These are phyloP conservation scores for Ligustrum vulgare DNA, from an alignment of 257 asterid genomes.

Conservation along the genomic window DNA sequence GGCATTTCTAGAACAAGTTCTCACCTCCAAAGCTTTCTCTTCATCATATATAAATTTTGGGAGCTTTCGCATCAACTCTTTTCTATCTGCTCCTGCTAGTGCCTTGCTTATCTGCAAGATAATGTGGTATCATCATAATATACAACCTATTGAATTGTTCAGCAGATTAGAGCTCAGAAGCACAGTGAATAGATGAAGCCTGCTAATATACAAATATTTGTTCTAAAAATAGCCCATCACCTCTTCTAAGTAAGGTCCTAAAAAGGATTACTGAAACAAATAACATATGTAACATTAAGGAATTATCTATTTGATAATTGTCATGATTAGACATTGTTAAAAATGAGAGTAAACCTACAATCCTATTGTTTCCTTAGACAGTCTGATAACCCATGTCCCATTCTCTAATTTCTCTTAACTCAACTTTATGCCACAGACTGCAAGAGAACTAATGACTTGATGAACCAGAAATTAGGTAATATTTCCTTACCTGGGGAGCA, in stretches of 20 bases:
- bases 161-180: neutral
- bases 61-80: conserved; percentile 45
- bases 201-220: too few relatives aligned
- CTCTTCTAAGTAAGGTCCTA: too few relatives aligned
- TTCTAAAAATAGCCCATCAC: too few relatives aligned
- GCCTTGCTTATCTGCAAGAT: conserved; percentile 45
- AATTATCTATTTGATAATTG: too few relatives aligned
- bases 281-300: too few relatives aligned
- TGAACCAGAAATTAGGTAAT: neutral
- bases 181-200: neutral
- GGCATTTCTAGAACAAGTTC: neutral
- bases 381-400: neutral
- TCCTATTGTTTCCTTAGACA: too few relatives aligned
- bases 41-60: conserved; percentile 51
- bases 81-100: conserved; percentile 37
- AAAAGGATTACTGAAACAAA: too few relatives aligned
- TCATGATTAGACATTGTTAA: too few relatives aligned
- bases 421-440: neutral
- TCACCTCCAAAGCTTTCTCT: conserved; percentile 52
- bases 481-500: conserved; percentile 42
- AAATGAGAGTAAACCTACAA: too few relatives aligned
- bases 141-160: neutral
- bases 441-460: neutral
- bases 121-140: neutral
- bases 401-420: neutral